Conservation (phyloP, 2,329 filamentous ascomycete genomes). For the Cryphonectria parasitica region DNA sequence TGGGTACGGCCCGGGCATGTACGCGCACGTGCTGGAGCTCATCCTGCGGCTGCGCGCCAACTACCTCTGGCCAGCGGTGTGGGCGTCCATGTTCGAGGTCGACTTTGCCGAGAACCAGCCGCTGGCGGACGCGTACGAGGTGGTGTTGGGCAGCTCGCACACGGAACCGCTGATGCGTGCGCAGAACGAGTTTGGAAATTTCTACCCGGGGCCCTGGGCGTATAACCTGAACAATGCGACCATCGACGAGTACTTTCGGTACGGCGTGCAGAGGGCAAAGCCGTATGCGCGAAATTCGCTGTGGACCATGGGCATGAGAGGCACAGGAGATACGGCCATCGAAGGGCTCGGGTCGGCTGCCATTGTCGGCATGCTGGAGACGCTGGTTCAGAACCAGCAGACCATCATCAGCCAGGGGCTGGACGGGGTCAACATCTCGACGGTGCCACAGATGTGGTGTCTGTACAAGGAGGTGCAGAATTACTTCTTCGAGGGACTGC, state of each 20-base stretch:
- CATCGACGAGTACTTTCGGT: constrained; percentile 69
- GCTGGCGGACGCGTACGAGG: constrained; percentile 72
- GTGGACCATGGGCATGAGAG: constrained; percentile 73
- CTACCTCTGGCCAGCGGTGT: constrained; percentile 71
- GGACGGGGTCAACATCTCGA: constrained; percentile 49
- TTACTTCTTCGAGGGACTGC: constrained; percentile 68
- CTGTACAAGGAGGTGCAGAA: constrained; percentile 76
- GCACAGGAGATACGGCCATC: constrained; percentile 67
- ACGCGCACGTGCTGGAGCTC: constrained; percentile 71
- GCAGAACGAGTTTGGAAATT: constrained; percentile 58
- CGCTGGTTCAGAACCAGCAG: constrained; percentile 64
- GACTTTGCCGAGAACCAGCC: constrained; percentile 72
- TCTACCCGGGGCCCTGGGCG: constrained; percentile 66
- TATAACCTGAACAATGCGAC: constrained; percentile 72
- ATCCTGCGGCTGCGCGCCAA: constrained; percentile 72
- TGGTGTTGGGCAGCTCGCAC: constrained; percentile 74
- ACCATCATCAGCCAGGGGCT: constrained; percentile 61
- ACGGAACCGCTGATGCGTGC: constrained; percentile 72
- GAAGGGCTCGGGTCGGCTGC: constrained; percentile 57
- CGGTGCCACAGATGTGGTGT: constrained; percentile 72
- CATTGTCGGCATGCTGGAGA: constrained; percentile 62
- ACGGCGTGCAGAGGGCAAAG: constrained; percentile 67
- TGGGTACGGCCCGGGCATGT: constrained; percentile 65
- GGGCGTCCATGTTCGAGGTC: constrained; percentile 73
- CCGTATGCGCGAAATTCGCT: constrained; percentile 67